Evolutionary conservation across 2,329 filamentous ascomycete species (phyloP).

Genomic region (Penicillium sp.): DNA sequence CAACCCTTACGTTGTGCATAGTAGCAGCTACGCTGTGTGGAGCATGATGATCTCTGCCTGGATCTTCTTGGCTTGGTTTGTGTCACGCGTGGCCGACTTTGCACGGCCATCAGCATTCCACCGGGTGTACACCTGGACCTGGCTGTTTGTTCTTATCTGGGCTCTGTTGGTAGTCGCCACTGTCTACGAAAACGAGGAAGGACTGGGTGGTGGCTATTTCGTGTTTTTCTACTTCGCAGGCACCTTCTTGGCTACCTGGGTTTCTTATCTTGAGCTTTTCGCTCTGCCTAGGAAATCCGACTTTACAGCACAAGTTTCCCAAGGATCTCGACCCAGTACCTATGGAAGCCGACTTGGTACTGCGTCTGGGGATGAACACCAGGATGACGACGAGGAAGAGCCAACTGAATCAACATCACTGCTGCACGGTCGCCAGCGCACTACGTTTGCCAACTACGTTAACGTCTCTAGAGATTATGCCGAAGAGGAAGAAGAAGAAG

Average conservation of each 20-base stretch:
- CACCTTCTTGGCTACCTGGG: constrained; percentile 66
- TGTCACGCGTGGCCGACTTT: constrained; percentile 72
- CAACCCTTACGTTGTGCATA: constrained; percentile 89
- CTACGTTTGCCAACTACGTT: constrained; percentile 55
- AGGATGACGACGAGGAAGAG: constrained; percentile 34
- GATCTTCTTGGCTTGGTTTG: constrained; percentile 75
- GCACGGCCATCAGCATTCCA: constrained; percentile 82
- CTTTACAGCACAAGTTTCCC: constrained; percentile 59
- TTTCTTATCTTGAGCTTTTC: constrained; percentile 77
- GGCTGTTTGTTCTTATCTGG: constrained; percentile 78
- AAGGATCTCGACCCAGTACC: constrained; percentile 34
- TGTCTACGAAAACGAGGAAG: constrained; percentile 68
- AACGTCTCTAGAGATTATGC: constrained; percentile 31
- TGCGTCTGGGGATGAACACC: constrained; percentile 39
- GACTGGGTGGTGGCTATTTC: constrained; percentile 72
- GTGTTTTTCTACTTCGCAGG: constrained; percentile 74
- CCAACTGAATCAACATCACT: constrained; percentile 56
- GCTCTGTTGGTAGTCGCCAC: constrained; percentile 65
- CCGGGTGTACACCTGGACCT: constrained; percentile 72
- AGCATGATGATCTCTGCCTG: constrained; percentile 79
- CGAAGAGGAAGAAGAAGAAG: constrained; percentile 26
- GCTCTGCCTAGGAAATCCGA: constrained; percentile 66
- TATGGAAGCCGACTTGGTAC: constrained; percentile 43
- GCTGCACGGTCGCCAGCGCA: constrained; percentile 47
- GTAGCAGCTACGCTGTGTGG: constrained; percentile 83